A percentile compares a stretch with the other conserved stretches of the same genome.
Conservation (phyloP, 352 stramenopile species). For the Phytophthora sansomeana region DNA sequence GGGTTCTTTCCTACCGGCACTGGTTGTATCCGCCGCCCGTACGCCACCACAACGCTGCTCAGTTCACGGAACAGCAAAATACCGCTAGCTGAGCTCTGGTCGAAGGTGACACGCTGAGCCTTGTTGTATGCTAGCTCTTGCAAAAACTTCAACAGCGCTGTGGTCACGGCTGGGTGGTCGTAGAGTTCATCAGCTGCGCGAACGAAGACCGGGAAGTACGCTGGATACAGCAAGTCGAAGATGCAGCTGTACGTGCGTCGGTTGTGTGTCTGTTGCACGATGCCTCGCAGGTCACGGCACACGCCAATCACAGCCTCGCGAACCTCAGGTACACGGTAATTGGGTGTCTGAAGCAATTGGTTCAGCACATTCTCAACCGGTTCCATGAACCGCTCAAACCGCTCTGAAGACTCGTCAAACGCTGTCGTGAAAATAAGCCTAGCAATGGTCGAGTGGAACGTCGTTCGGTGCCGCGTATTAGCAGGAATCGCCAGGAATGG, state of each 20-base stretch:
- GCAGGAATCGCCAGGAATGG: slow-evolving; percentile 95
- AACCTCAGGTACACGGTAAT: slow-evolving; percentile 77
- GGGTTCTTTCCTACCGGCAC: slow-evolving; percentile 87
- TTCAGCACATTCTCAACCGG: slow-evolving; percentile 89
- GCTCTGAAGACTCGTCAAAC: slow-evolving; percentile 93
- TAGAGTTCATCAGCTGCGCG: slow-evolving; percentile 95
- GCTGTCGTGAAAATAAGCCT: slow-evolving; percentile 96
- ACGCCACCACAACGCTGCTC: slow-evolving; percentile 96
- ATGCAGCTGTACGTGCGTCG: slow-evolving; percentile 96
- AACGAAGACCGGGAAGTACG: slow-evolving; percentile 96
- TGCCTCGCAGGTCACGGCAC: slow-evolving; percentile 96
- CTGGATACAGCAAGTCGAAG: slow-evolving; percentile 98
- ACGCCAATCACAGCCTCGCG: slow-evolving; percentile 95
- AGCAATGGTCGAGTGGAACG: slow-evolving; percentile 97
- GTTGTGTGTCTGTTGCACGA: slow-evolving; percentile 97
- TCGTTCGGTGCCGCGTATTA: slow-evolving; percentile 96
- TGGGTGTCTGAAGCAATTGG: slow-evolving; percentile 82
- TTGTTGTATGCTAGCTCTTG: slow-evolving; percentile 96
- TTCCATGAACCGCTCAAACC: slow-evolving; percentile 98
- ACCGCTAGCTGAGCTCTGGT: slow-evolving; percentile 97
- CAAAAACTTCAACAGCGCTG: slow-evolving; percentile 97
- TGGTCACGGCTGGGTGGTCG: slow-evolving; percentile 94
- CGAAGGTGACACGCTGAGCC: slow-evolving; percentile 98
- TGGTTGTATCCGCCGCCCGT: slow-evolving; percentile 90
- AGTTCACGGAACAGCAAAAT: slow-evolving; percentile 98